Percentiles rank a stretch among this genome's conserved stretches.
Evolutionary conservation across 495 filamentous ascomycete species (phyloP).

Genomic region (Tuber microsphaerosporum): DNA sequence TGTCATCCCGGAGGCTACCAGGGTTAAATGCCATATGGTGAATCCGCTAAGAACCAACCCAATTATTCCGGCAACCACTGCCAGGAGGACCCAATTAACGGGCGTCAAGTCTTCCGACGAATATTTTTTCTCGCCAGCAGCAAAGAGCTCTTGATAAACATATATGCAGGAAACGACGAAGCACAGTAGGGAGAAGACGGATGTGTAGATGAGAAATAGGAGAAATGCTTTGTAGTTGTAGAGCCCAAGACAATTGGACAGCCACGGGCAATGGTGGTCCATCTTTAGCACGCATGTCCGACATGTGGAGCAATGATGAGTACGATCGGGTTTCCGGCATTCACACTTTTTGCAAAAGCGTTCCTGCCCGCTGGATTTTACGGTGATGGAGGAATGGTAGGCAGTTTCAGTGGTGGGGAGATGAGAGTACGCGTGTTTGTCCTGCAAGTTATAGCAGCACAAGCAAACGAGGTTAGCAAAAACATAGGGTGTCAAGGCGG

Average conservation of each 20-base stretch:
- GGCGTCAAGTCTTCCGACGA: slow-evolving; percentile 65
- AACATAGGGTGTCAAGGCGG: slow-evolving; percentile 51
- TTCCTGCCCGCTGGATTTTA: slow-evolving; percentile 75
- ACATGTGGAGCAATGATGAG: slow-evolving; percentile 94
- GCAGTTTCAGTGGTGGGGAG: slow-evolving; percentile 57
- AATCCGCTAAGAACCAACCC: slow-evolving; percentile 82
- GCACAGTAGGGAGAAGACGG: slow-evolving; percentile 73
- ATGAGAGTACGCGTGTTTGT: slow-evolving; percentile 52
- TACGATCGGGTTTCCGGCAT: slow-evolving; percentile 83
- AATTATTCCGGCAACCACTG: slow-evolving; percentile 82
- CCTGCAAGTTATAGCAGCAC: not conserved
- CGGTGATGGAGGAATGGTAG: slow-evolving; percentile 64
- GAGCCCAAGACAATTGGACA: slow-evolving; percentile 89
- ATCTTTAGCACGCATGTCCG: slow-evolving; percentile 92
- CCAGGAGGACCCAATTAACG: slow-evolving; percentile 81
- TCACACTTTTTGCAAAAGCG: slow-evolving; percentile 98
- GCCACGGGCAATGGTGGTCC: slow-evolving; percentile 98
- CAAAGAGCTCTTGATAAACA: slow-evolving; percentile 74
- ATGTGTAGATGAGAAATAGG: slow-evolving; percentile 86
- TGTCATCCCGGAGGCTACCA: slow-evolving; percentile 70
- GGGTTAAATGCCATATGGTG: slow-evolving; percentile 82
- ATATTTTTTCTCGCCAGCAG: slow-evolving; percentile 51
- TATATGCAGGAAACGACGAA: slow-evolving; percentile 65
- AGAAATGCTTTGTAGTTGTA: slow-evolving; percentile 93
- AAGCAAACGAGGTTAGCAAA: not conserved